phyloP scores from a whole-genome alignment of 306 rosid genomes.

The Heteromeles arbutifolia region DNA sequence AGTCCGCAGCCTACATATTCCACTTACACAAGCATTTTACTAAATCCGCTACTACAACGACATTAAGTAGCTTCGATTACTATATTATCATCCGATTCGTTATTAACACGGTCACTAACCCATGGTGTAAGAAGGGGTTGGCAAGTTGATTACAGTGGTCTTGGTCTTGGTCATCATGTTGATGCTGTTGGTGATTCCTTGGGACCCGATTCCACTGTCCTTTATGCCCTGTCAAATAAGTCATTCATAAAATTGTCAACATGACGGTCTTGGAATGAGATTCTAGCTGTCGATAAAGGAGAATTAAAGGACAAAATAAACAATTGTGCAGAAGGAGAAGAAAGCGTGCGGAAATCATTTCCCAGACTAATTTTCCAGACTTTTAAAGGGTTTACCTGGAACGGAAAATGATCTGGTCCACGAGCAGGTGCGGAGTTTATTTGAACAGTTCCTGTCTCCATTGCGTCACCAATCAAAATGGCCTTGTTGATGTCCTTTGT shows the following conservation, averaged over 20 bases:
- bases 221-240: conserved; percentile 59
- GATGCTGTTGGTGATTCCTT: conserved; percentile 95
- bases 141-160: conserved; percentile 84
- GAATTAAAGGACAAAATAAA: too few relatives aligned
- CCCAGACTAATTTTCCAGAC: neutral
- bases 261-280: neutral
- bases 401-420: conserved; percentile 97
- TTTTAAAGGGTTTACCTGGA: conserved; percentile 50
- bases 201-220: conserved; percentile 99
- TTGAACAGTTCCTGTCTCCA: conserved; percentile 97
- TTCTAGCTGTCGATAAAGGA: neutral
- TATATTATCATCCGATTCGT: neutral
- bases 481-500: conserved; percentile 94
- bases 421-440: conserved; percentile 98
- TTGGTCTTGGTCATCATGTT: conserved; percentile 96
- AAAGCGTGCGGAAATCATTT: too few relatives aligned
- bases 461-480: conserved; percentile 83
- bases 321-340: too few relatives aligned
- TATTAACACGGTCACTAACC: conserved; percentile 35
- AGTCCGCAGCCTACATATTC: conserved; percentile 9
- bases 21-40: neutral
- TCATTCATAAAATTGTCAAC: neutral
- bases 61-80: neutral
- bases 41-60: neutral
- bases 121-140: conserved; percentile 88